Base-by-base conservation (phyloP, 352 stramenopile species). In the Pythium pyrilobum region DNA sequence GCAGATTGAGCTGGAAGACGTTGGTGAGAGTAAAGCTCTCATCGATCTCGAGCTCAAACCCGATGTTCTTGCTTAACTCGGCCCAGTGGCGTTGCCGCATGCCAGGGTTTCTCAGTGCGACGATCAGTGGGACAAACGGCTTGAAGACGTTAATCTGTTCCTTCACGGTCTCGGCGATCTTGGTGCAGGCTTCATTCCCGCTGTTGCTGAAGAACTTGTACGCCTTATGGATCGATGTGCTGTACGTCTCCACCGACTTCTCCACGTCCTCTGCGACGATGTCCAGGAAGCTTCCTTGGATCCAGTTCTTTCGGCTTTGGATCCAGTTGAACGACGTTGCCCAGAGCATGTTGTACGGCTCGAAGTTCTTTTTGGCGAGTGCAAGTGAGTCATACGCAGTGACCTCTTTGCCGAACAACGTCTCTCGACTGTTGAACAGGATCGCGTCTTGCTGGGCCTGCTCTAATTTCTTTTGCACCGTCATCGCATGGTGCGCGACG, bases 51-150 rank as follows among this genome's bases (percentile, higher is more conserved):
- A 96, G 66, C 3, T 87, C 72, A 63, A 96, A 89, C 0, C 84
- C 84, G 23, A 95, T 64, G 28, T 77, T 82, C 39, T 90, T 77
- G 49, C 79, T 96, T 25, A 98, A 59, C 15, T 96, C 83, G 8
- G 88, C 71, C 95, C 95, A 98, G 59, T 98, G 95, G n/a, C 94
- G 86, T 44, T 85, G 67, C 0, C 87, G 77, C 92, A 98, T 98
- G 4, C 95, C 95, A 15, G 89, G 87, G 55, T 97, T 97, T 2
- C 95, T 71, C 23, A 98, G 58, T 2, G 82, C 77, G 4, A 92
- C 69, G 44, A 98, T 96, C 10, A 98, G 67, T 4, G 94, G 94
- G 16, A 98, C 84, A 38, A 95, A 92, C 2, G 94, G 95, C 58
- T 93, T 91, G 70, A 98, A 98, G 0, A 89, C 80, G 2, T 90